These are phyloP conservation scores for Fusarium pseudograminearum DNA, from an alignment of 2,329 filamentous ascomycete species.

Conservation along the genomic window DNA sequence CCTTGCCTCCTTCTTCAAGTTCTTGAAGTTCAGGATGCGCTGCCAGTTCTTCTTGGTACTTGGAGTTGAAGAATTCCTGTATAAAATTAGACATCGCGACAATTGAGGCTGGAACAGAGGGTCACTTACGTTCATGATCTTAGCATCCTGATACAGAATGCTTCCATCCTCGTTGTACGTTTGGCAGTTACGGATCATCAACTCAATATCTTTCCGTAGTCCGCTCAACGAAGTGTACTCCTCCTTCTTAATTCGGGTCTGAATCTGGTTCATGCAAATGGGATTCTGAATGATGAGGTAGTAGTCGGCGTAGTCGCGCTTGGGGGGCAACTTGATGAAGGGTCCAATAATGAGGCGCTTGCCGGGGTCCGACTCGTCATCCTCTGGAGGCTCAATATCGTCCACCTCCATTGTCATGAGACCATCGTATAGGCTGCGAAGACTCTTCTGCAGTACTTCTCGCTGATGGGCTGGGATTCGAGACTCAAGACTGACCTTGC, in stretches of 20 bases:
- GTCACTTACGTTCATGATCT: constrained; percentile 82
- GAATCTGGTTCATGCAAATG: constrained; percentile 96
- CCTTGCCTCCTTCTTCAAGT: constrained; percentile 62
- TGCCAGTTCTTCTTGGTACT: constrained; percentile 65
- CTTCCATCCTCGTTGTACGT: constrained; percentile 98
- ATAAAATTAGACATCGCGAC: constrained; percentile 50
- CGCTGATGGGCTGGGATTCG: constrained; percentile 77
- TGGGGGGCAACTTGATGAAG: constrained; percentile 91
- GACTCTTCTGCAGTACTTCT: constrained; percentile 79
- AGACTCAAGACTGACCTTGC: constrained; percentile 62
- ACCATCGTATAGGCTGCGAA: constrained; percentile 81
- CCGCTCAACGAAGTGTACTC: constrained; percentile 87
- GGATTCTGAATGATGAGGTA: constrained; percentile 92
- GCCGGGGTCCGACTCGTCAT: constrained; percentile 68
- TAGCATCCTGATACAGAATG: constrained; percentile 90
- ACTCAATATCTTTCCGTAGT: constrained; percentile 82
- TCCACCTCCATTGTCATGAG: constrained; percentile 89
- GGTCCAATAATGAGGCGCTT: constrained; percentile 91
- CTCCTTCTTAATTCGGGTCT: constrained; percentile 94
- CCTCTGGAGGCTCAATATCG: constrained; percentile 69
- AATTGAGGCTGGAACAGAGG: neutral
- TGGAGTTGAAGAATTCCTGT: constrained; percentile 68
- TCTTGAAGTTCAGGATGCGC: constrained; percentile 68
- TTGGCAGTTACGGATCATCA: constrained; percentile 90
- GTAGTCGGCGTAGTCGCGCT: constrained; percentile 92